Conservation (phyloP, 495 filamentous ascomycete genomes). For the Tuber calosporum region DNA sequence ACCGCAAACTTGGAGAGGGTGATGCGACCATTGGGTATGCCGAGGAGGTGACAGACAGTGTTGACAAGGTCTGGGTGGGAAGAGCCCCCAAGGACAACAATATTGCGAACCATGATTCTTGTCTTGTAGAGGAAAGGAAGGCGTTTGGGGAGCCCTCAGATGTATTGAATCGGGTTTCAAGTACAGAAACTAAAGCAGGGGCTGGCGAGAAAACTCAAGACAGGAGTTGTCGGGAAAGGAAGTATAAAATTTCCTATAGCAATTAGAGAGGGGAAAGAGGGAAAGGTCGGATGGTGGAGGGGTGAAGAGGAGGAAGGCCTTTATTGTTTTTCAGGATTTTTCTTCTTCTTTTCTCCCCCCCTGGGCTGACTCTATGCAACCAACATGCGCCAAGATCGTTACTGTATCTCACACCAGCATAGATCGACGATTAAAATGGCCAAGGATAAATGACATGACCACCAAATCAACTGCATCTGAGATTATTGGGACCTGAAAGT, state of each 20-base stretch:
- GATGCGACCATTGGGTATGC: conserved; percentile 72
- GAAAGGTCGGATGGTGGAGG: background rate
- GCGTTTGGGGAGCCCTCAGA: background rate
- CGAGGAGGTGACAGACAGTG: conserved; percentile 76
- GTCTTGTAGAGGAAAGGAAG: background rate
- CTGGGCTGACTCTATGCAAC: background rate
- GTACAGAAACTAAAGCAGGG: background rate
- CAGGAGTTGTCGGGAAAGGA: background rate
- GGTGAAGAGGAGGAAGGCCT: background rate
- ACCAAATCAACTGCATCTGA: background rate
- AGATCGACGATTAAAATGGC: background rate
- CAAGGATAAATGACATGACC: background rate
- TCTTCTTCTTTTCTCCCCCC: background rate
- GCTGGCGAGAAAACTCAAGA: background rate
- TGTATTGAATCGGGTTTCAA: background rate
- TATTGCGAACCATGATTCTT: conserved; percentile 77
- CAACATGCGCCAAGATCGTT: background rate
- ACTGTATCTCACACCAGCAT: background rate
- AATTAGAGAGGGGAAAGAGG: background rate
- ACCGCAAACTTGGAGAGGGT: conserved; percentile 85
- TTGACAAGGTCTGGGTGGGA: conserved; percentile 84
- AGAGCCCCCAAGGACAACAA: conserved; percentile 86
- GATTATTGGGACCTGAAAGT: background rate
- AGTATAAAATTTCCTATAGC: background rate
- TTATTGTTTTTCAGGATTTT: background rate